Base-by-base conservation (phyloP, 2,329 filamentous ascomycete species). In the Davidsoniella neocaledoniae region DNA sequence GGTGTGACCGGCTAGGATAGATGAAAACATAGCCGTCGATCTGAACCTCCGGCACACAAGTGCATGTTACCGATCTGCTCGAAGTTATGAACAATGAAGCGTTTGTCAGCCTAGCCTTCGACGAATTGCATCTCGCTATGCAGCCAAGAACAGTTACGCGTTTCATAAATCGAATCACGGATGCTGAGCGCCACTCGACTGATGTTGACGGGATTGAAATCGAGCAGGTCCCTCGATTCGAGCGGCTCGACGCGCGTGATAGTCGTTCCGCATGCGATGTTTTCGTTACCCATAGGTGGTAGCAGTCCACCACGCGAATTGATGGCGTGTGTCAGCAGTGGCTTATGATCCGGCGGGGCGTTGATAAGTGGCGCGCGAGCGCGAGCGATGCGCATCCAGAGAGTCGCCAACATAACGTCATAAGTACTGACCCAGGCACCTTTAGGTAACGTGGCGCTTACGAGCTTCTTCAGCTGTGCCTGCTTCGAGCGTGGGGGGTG, bases 101-200 rank as follows among this genome's bases (percentile, higher is more conserved):
- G 41, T 14, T 45, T 44, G 42, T 50, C 48, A 5, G n/a, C 5
- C 5, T 38, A 23, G 7, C 48, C 42, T 4, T 50, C 10, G 14
- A 50, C 19, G 37, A 25, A 29, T n/a, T 50, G 48, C 42, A 50
- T 39, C 21, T 45, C 48, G 10, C 26, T 44, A 19, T 50, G 36
- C 21, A 50, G 42, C 25, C 40, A 45, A 12, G 41, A 44, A 33
- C 48, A 45, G 29, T 50, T 50, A 33, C 48, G 48, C n/a, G 41
- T 50, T 23, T 50, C 48, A 2, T 42, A 42, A 33, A 45, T 50
- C 5, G 41, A 50, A 19, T 45, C 33, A 17, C 48, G 48, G 9
- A 50, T 39, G n/a, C 44, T n/a, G 2, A 50, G 48, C 14, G 48
- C 48, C 8, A 50, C 14, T 19, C 42, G 40, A 3, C 41, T 41